A percentile compares a stretch with the other conserved stretches of the same genome.
Evolutionary conservation across 495 filamentous ascomycete species (phyloP).

Genomic region (Tuber brumale): DNA sequence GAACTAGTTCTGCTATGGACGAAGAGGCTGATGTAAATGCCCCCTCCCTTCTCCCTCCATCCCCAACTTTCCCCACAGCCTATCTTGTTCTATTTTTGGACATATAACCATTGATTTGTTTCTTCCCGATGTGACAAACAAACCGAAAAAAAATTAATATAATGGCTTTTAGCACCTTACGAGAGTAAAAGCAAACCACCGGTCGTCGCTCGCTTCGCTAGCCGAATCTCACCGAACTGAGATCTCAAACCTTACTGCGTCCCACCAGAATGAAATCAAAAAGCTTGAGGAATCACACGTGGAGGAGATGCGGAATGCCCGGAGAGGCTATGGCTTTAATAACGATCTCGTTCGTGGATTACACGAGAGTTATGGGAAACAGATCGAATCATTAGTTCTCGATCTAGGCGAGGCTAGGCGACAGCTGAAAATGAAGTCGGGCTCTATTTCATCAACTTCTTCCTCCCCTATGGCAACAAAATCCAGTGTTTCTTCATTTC

Average conservation of each 20-base stretch:
- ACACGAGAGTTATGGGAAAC: slow-evolving; percentile 35
- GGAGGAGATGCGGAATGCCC: slow-evolving; percentile 29
- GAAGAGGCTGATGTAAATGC: slow-evolving; percentile 34
- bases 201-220: slow-evolving; percentile 37
- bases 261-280: slow-evolving; percentile 29
- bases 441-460: slow-evolving; percentile 2
- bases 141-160: not conserved
- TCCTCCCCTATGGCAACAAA: not conserved
- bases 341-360: slow-evolving; percentile 33
- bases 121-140: slow-evolving; percentile 4
- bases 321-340: slow-evolving; percentile 33
- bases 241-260: slow-evolving; percentile 21
- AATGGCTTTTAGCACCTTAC: slow-evolving; percentile 24
- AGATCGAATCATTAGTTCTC: slow-evolving; percentile 34
- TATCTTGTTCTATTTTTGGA: slow-evolving; percentile 2
- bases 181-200: slow-evolving; percentile 39
- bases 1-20: slow-evolving; percentile 17
- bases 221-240: slow-evolving; percentile 35
- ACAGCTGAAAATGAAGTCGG: slow-evolving; percentile 22
- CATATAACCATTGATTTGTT: not conserved
- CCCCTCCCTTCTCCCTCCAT: slow-evolving; percentile 6
- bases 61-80: not conserved
- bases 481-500: slow-evolving; percentile 4
- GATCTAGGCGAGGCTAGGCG: slow-evolving; percentile 35
- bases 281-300: slow-evolving; percentile 28